Percentiles rank a stretch among this genome's conserved stretches.
Evolutionary conservation across 768 basidiomycete species (phyloP).

Genomic region (Hypholoma fasciculare): DNA sequence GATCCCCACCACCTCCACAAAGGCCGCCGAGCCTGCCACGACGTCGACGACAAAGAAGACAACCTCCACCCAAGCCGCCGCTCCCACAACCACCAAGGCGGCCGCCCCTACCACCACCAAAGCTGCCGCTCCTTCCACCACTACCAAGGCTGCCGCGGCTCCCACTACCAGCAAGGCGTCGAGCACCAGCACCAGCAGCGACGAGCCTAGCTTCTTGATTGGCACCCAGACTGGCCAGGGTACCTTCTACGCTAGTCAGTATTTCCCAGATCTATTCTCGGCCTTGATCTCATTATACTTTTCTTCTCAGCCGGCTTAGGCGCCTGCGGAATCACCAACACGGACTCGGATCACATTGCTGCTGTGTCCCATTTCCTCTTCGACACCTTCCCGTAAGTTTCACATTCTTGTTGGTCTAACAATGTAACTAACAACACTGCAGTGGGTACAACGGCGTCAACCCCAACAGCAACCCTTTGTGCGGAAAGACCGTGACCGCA

Average conservation of each 20-base stretch:
- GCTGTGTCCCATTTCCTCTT: constrained; percentile 58
- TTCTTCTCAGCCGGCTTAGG: constrained; percentile 52
- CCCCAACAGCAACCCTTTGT: constrained; percentile 79
- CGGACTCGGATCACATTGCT: constrained; percentile 50
- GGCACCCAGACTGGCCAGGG: constrained; percentile 55
- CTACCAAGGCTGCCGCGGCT: constrained; percentile 9
- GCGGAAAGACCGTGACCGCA: constrained; percentile 45
- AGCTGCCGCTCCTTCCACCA: constrained; percentile 16
- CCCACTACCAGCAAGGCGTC: constrained; percentile 18
- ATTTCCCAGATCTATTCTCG: background rate
- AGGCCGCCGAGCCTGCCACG: constrained; percentile 2
- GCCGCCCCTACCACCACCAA: constrained; percentile 5
- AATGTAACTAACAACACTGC: constrained; percentile 3
- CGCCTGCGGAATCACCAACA: constrained; percentile 62
- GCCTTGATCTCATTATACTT: constrained; percentile 2
- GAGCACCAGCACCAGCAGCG: constrained; percentile 12
- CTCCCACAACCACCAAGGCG: constrained; percentile 19
- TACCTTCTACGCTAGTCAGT: constrained; percentile 53
- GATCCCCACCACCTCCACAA: constrained; percentile 11
- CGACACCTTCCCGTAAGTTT: constrained; percentile 60
- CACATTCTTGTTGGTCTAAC: background rate
- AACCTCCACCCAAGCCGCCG: background rate
- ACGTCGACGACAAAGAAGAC: constrained; percentile 12
- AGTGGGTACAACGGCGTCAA: constrained; percentile 59
- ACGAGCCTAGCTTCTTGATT: constrained; percentile 40